Percentiles rank a stretch among this genome's conserved stretches.
Conservation (phyloP, 257 asterid genomes). For the Thymus mandschuricus region DNA sequence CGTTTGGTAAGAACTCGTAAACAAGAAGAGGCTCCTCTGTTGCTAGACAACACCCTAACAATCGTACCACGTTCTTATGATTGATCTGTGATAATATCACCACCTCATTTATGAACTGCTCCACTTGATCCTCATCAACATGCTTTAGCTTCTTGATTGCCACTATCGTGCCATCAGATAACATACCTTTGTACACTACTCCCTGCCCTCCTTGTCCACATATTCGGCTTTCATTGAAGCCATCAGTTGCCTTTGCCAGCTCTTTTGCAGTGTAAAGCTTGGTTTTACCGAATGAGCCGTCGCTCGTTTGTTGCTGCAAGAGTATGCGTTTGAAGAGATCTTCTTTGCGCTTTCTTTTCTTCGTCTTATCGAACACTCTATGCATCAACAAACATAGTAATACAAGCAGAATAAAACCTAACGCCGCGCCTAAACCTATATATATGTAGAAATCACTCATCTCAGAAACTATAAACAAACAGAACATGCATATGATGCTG, state of each 20-base stretch:
- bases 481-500: too few relatives aligned
- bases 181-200: conserved; percentile 38
- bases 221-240: conserved; percentile 28
- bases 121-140: conserved; percentile 27
- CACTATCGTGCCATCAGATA: conserved; percentile 32
- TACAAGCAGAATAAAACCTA: too few relatives aligned
- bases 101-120: conserved; percentile 36
- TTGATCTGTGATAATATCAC: conserved; percentile 35
- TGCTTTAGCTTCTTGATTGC: conserved; percentile 33
- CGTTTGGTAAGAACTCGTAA: conserved; percentile 30
- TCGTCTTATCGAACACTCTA: conserved; percentile 1
- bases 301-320: conserved; percentile 20
- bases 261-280: conserved; percentile 27
- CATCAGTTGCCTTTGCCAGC: conserved; percentile 32
- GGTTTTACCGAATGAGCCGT: conserved; percentile 21
- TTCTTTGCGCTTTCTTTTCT: conserved; percentile 13
- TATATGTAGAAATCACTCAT: too few relatives aligned
- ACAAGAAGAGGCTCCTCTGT: conserved; percentile 26
- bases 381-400: neutral
- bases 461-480: too few relatives aligned
- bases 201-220: conserved; percentile 40
- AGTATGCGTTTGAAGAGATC: conserved; percentile 20
- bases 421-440: too few relatives aligned
- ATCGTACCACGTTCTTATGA: conserved; percentile 32
- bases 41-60: conserved; percentile 38